Percentiles rank a stretch among this genome's conserved stretches.
These are phyloP conservation scores for Coriolopsis trogii DNA, from an alignment of 1,284 basidiomycete species.

Conservation along the genomic window DNA sequence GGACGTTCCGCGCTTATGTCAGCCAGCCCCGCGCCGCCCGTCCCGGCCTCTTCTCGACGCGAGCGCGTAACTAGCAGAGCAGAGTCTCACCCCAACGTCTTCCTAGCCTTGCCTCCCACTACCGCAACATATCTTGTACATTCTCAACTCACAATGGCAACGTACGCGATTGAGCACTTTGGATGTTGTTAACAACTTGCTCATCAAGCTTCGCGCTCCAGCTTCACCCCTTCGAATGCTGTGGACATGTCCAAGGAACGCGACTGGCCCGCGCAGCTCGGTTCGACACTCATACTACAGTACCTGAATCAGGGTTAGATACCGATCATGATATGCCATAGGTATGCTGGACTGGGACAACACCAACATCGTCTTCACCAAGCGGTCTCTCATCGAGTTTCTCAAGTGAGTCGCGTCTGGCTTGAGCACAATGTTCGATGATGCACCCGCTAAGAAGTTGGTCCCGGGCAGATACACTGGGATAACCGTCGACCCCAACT, in stretches of 20 bases:
- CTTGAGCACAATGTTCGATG: not conserved
- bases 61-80: no score
- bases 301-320: not conserved
- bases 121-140: not conserved
- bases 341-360: conserved; percentile 79
- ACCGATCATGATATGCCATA: conserved; percentile 28
- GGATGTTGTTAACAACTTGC: not conserved
- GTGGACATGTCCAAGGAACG: conserved; percentile 66
- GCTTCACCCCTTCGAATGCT: conserved; percentile 58
- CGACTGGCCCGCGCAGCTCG: conserved; percentile 68
- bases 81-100: not conserved
- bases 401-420: conserved; percentile 53
- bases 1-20: no score
- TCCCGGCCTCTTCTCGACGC: no score
- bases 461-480: conserved; percentile 57
- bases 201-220: conserved; percentile 26
- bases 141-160: not conserved
- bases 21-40: no score
- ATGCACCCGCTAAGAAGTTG: conserved; percentile 17
- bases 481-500: conserved; percentile 72
- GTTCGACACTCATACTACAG: conserved; percentile 37
- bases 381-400: conserved; percentile 71
- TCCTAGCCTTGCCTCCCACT: not conserved
- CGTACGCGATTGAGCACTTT: not conserved
- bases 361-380: conserved; percentile 74